Evolutionary conservation across 768 basidiomycete species (phyloP).

Genomic region (Leccinum disarticulatum): DNA sequence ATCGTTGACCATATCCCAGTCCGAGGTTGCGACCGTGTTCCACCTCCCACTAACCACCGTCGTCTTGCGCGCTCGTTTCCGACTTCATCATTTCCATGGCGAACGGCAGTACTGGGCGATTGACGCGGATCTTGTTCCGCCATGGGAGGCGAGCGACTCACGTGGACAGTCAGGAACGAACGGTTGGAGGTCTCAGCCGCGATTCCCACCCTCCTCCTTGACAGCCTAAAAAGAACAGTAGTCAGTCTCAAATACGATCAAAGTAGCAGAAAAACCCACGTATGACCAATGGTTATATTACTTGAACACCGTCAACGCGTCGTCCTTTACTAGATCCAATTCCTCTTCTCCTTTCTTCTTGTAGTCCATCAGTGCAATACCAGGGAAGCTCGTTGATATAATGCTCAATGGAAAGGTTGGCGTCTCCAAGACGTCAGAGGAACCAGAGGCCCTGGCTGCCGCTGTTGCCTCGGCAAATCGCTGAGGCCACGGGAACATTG

Average conservation of each 20-base stretch:
- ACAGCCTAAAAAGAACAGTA: slow-evolving; percentile 61
- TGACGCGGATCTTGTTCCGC: slow-evolving; percentile 54
- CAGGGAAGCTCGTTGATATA: slow-evolving; percentile 97
- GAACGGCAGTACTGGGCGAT: slow-evolving; percentile 60
- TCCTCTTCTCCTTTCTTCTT: slow-evolving; percentile 93
- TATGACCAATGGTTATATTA: slow-evolving; percentile 98
- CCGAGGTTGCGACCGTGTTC: slow-evolving; percentile 69
- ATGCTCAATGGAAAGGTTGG: slow-evolving; percentile 90
- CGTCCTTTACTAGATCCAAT: slow-evolving; percentile 84
- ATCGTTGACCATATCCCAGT: slow-evolving; percentile 50
- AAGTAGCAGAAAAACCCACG: slow-evolving; percentile 41
- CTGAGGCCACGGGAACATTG: slow-evolving; percentile 84
- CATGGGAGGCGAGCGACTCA: slow-evolving; percentile 33
- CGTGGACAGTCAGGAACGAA: slow-evolving; percentile 42
- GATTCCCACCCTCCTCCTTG: slow-evolving; percentile 88
- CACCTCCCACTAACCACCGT: slow-evolving; percentile 64
- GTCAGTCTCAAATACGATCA: slow-evolving; percentile 3
- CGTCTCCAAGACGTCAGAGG: slow-evolving; percentile 46
- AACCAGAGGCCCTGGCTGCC: slow-evolving; percentile 48
- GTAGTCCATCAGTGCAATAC: slow-evolving; percentile 95
- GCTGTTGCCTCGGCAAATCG: slow-evolving; percentile 84
- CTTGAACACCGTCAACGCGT: slow-evolving; percentile 90
- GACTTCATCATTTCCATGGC: slow-evolving; percentile 54
- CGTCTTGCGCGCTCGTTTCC: slow-evolving; percentile 46
- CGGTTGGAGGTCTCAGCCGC: slow-evolving; percentile 83